Evolutionary conservation across 306 rosid species (phyloP), one percentile per base, ranked within the genome.

Genomic region (Betula pendula): DNA sequence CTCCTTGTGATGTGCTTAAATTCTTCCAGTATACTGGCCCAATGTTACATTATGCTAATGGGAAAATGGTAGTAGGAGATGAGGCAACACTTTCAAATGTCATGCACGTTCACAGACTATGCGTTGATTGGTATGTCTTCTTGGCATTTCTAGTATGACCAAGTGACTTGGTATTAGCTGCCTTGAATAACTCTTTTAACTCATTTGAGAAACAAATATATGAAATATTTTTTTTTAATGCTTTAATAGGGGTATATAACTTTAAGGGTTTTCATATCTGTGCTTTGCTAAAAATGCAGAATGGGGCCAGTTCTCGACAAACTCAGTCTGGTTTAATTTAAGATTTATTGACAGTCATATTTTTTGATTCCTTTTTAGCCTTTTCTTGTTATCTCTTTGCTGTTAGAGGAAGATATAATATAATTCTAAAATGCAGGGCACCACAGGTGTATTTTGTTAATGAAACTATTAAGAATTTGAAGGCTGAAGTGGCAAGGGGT

Each of bases 401-500:
- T 71, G 56, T 52, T 48, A 58, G 70, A 79, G 77, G 43, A 42
- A 0, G 25, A 70, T 74, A 50, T 40, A 31, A 5, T 31, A 9
- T 55, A 70, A 62, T 56, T 86, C 79, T 75, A 78, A 69, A 80
- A 85, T 86, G 69, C 88, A 95, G 99, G 99, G 94, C 97, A 72
- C 99, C 99, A 0, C 93, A 92, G 80, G 97, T 85, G 62, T 95
- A 80, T 80, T 95, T 78, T 81, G 86, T 71, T 71, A 91, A 43
- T 12, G 96, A 92, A 65, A 25, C 68, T 55, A 81, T 86, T 53
- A 83, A 87, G 80, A 91, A 90, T 84, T 84, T 95, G 97, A 88
- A 88, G 83, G 68, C 85, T 0, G 99, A 95, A 87, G 81, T 95
- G 76, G 87, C 91, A 74, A 87, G 99, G 86, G 99, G 97, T 84